These are phyloP conservation scores for Moesziomyces antarcticus DNA, from an alignment of 1,284 basidiomycete genomes.

Conservation along the genomic window DNA sequence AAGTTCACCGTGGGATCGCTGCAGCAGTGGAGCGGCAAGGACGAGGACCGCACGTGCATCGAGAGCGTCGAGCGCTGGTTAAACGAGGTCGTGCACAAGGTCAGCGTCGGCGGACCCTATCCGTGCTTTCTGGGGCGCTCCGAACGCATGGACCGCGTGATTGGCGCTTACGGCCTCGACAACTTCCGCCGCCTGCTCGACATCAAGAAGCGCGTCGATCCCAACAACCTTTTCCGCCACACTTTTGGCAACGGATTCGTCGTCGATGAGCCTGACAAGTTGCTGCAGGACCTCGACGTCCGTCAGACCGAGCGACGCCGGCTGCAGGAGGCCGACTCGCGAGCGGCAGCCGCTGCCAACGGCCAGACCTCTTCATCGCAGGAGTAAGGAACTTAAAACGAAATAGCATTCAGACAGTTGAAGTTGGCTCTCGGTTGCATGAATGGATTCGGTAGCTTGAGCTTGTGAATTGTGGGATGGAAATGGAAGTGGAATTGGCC, in stretches of 20 bases:
- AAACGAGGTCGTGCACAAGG: constrained; percentile 41
- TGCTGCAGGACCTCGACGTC: constrained; percentile 28
- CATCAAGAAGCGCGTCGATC: constrained; percentile 55
- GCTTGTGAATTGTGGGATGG: too few relatives aligned
- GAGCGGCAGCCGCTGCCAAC: constrained; percentile 19
- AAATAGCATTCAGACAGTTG: too few relatives aligned
- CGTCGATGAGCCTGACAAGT: constrained; percentile 24
- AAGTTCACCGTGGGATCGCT: constrained; percentile 86
- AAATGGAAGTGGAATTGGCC: background rate
- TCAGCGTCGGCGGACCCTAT: constrained; percentile 54
- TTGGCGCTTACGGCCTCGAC: constrained; percentile 47
- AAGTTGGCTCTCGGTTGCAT: too few relatives aligned
- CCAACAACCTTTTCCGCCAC: constrained; percentile 50
- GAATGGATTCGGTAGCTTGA: too few relatives aligned
- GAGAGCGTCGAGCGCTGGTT: constrained; percentile 77
- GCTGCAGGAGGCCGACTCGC: constrained; percentile 24
- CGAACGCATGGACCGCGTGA: constrained; percentile 48
- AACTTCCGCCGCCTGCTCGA: constrained; percentile 50
- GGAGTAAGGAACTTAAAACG: constrained; percentile 1
- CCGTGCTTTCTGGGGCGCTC: constrained; percentile 57
- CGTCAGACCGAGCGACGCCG: constrained; percentile 11
- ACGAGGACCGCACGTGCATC: constrained; percentile 81
- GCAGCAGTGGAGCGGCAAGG: constrained; percentile 88
- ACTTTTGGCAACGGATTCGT: constrained; percentile 48
- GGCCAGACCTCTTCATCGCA: constrained; percentile 16